Evolutionary conservation across 202 grass and related monocot species (phyloP), one percentile per base, ranked within the genome.

Genomic region (Schoenoplectus triqueter): DNA sequence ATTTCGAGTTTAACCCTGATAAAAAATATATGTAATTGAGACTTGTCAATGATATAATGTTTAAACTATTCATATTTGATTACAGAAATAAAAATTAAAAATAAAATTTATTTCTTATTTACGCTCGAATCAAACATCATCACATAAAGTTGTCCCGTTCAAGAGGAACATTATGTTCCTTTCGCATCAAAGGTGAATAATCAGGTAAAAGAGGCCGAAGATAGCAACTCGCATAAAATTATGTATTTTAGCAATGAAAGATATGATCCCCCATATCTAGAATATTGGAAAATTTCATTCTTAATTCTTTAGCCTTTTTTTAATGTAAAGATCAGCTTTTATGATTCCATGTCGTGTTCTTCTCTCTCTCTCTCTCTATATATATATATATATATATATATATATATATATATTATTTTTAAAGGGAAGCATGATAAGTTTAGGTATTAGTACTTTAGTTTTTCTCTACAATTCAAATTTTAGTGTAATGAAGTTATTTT

Each of bases 161-260:
- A 41, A 60, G 19, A n/a, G 74, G 31, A 78, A 78, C 52, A 79
- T 18, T 79, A 79, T 79, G 75, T 79, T 79, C 54, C 75, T 79
- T 17, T 79, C 75, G 3, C 15, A 79, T 39, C 22, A 79, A 79
- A 79, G 49, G 31, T 45, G 39, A 18, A 45, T 61, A 55, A 56
- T 79, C 15, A 60, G 74, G 54, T 10, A 78, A 78, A 61, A 31
- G 51, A 60, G 74, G 60, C 10, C 42, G 10, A 44, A 3, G 73
- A 78, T 9, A 10, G 54, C 45, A 78, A 60, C 75, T 14, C 31
- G 31, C 31, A 31, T 31, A 59, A 79, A 55, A 79, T 79, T 59
- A 18, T 79, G 10, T 18, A 61, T 55, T 62, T 78, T 60, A 60
- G 6, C 44, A 14, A 79, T 79, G 39, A 62, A 54, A 79, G 75